These are phyloP conservation scores for Alternaria gansuensis DNA, from an alignment of 2,329 filamentous ascomycete genomes.

Conservation along the genomic window DNA sequence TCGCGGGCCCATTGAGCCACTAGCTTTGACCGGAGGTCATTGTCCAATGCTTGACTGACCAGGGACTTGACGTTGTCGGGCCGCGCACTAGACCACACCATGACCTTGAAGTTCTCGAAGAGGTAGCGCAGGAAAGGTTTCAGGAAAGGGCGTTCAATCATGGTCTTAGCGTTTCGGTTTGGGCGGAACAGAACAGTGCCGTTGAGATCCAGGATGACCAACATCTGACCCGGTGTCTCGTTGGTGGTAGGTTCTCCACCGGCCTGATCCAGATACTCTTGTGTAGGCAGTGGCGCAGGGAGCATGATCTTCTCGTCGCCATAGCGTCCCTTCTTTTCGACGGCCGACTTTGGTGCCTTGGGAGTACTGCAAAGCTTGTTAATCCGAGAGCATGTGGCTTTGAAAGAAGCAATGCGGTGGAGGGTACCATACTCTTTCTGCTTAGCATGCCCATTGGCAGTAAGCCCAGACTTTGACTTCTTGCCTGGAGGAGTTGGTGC, in stretches of 20 bases:
- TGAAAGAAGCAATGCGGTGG: slow-evolving; percentile 14
- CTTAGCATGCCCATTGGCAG: slow-evolving; percentile 22
- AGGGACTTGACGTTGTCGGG: slow-evolving; percentile 76
- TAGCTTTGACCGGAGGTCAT: slow-evolving; percentile 63
- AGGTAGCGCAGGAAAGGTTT: slow-evolving; percentile 75
- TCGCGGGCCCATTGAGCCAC: slow-evolving; percentile 82
- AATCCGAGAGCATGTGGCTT: slow-evolving; percentile 25
- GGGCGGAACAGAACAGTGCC: slow-evolving; percentile 85
- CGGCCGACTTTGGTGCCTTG: slow-evolving; percentile 9
- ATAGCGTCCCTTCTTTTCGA: slow-evolving; percentile 28
- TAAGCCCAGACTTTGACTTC: slow-evolving; percentile 24
- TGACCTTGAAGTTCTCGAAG: slow-evolving; percentile 77
- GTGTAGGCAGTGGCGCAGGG: slow-evolving; percentile 67
- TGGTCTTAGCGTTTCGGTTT: slow-evolving; percentile 57
- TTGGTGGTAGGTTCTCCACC: slow-evolving; percentile 47
- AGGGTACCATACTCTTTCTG: slow-evolving; percentile 35
- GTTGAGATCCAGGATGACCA: slow-evolving; percentile 92
- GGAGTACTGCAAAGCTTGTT: slow-evolving; percentile 34
- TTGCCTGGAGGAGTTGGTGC: slow-evolving; percentile 29
- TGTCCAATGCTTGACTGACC: slow-evolving; percentile 70
- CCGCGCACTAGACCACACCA: slow-evolving; percentile 89
- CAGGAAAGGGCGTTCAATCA: slow-evolving; percentile 74
- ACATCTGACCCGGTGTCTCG: slow-evolving; percentile 66
- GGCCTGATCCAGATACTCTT: slow-evolving; percentile 68
- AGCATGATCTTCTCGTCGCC: slow-evolving; percentile 45